A percentile compares a stretch with the other conserved stretches of the same genome.
Conservation (phyloP, 2,329 filamentous ascomycete genomes). For the Diaporthe citriasiana region DNA sequence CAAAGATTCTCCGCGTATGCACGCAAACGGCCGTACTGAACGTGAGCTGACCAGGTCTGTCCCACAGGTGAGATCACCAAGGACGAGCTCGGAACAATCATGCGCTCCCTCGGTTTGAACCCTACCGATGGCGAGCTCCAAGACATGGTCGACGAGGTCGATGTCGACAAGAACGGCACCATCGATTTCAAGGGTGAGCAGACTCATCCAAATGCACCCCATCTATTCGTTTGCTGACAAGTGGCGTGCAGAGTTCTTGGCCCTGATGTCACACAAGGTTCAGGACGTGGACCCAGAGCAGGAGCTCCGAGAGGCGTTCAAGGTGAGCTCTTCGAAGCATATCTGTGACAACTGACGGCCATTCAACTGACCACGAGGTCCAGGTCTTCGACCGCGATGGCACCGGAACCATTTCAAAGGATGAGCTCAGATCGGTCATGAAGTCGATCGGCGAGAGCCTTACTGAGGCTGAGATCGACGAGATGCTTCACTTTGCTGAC, state of each 20-base stretch:
- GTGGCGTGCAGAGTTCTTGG: conserved; percentile 14
- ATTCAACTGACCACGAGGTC: neutral
- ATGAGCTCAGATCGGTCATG: conserved; percentile 31
- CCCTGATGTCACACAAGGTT: conserved; percentile 32
- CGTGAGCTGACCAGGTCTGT: neutral
- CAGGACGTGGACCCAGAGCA: conserved; percentile 31
- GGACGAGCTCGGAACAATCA: conserved; percentile 73
- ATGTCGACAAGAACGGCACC: conserved; percentile 74
- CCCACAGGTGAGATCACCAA: conserved; percentile 72
- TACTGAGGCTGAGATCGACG: conserved; percentile 29
- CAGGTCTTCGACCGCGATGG: conserved; percentile 20
- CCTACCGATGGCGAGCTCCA: conserved; percentile 69
- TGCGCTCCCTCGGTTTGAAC: conserved; percentile 74
- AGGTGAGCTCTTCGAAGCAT: neutral
- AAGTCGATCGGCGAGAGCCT: conserved; percentile 27
- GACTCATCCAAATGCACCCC: neutral
- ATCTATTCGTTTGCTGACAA: neutral
- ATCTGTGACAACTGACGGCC: neutral
- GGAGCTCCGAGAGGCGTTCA: conserved; percentile 31
- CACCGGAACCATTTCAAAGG: conserved; percentile 27
- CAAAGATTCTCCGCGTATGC: neutral
- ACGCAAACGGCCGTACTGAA: neutral
- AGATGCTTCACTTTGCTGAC: conserved; percentile 34
- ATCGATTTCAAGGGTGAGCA: conserved; percentile 72
- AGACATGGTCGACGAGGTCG: conserved; percentile 78